A percentile compares a stretch with the other conserved stretches of the same genome.
phyloP scores from a whole-genome alignment of 1,284 basidiomycete species.

The Rhodotorula sp. region DNA sequence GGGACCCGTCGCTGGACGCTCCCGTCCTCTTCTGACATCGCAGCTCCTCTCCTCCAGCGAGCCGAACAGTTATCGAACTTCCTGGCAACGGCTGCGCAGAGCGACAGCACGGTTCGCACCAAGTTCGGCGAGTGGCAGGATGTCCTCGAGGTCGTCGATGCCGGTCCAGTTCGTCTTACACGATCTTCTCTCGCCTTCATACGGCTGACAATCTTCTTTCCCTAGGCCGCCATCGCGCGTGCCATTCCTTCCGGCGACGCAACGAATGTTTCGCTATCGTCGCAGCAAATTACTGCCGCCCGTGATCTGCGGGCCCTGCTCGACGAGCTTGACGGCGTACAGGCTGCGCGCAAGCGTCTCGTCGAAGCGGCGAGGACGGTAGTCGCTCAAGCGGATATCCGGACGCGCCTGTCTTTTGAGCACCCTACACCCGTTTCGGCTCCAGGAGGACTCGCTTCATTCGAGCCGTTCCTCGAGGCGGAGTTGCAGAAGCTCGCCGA shows the following conservation, averaged over 20 bases:
- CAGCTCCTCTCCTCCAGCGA: constrained; percentile 67
- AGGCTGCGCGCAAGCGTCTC: constrained; percentile 61
- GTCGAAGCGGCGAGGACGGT: constrained; percentile 66
- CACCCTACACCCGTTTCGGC: constrained; percentile 47
- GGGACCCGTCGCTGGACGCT: constrained; percentile 56
- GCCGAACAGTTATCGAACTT: constrained; percentile 68
- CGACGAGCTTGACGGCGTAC: constrained; percentile 76
- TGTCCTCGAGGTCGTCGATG: constrained; percentile 63
- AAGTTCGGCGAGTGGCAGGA: constrained; percentile 87
- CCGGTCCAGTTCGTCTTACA: constrained; percentile 39
- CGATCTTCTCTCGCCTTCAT: constrained; percentile 45
- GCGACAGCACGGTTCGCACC: constrained; percentile 69
- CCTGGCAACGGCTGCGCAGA: constrained; percentile 68
- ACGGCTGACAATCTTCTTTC: no score
- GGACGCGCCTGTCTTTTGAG: constrained; percentile 65
- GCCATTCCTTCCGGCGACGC: background rate
- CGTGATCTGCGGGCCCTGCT: constrained; percentile 71
- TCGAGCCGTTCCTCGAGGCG: constrained; percentile 75
- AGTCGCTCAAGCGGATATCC: constrained; percentile 72
- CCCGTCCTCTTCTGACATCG: constrained; percentile 73
- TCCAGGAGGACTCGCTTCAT: constrained; percentile 71
- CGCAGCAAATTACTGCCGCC: background rate
- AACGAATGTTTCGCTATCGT: background rate
- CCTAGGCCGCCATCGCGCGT: background rate
- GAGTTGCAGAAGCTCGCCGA: constrained; percentile 69